These are phyloP conservation scores for Gleditsia sinensis DNA, from an alignment of 306 rosid species.

Conservation along the genomic window DNA sequence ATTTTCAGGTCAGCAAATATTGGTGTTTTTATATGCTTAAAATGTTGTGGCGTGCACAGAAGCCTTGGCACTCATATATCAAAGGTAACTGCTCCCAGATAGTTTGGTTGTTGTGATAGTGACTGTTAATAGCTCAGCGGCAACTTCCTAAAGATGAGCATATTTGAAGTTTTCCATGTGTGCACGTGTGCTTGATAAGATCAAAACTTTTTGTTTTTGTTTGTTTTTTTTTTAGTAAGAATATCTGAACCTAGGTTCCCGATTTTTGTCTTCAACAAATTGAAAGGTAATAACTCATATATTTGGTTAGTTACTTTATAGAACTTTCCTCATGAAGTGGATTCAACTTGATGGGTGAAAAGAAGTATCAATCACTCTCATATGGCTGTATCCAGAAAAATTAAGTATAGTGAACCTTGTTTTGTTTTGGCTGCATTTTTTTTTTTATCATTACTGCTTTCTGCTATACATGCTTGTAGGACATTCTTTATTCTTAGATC, in stretches of 20 bases:
- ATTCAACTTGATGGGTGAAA: not conserved
- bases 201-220: too few species aligned
- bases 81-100: constrained; percentile 56
- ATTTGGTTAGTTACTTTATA: constrained; percentile 1
- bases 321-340: not conserved
- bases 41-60: constrained; percentile 95
- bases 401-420: too few species aligned
- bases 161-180: not conserved
- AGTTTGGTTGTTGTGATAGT: constrained; percentile 29
- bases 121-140: not conserved
- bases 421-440: too few species aligned
- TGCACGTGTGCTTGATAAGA: too few species aligned
- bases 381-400: too few species aligned
- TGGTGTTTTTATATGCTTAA: constrained; percentile 94
- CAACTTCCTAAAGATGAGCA: not conserved
- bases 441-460: too few species aligned
- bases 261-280: constrained; percentile 22
- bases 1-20: constrained; percentile 90
- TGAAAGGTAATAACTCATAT: constrained; percentile 11
- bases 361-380: too few species aligned
- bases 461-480: too few species aligned
- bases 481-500: not conserved
- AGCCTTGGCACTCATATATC: constrained; percentile 97
- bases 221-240: not conserved
- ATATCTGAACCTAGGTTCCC: not conserved